Base-by-base conservation (phyloP, 805 yeast species). In the Lachancea mirantina region DNA sequence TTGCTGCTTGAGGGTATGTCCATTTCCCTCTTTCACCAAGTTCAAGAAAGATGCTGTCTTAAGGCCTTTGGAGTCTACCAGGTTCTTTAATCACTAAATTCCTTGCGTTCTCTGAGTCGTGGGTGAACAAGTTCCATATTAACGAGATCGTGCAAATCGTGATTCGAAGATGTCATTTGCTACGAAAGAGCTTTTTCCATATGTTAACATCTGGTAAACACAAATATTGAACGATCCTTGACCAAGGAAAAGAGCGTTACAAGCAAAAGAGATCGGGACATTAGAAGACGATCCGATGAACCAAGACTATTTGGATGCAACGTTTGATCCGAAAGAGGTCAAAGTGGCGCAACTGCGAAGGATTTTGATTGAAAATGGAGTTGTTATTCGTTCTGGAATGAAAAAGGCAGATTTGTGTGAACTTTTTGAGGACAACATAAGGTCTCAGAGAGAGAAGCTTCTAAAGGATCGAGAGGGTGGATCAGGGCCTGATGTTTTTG, bases 311-410 rank as follows among this genome's bases (percentile, higher is more conserved):
- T 23, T 51, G 29, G 26, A 49, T 19, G 35, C 52, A 57, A 84
- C 68, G n/a, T 84, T 83, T 55, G 77, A 85, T 50, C 81, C 89
- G 5, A 60, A 67, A 16, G 61, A 67, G 23, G 61, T 81, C 42
- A 80, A 76, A 32, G 77, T 84, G 14, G 74, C 87, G 3, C 74
- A 82, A 38, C 64, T 89, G 49, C 70, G 92, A 47, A 69, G 75
- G 14, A 67, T 84, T 14, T 63, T 89, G 33, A 57, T 65, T 8
- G 77, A 72, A 35, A 71, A 84, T 50, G 67, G 71, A n/a, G 64
- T 88, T n/a, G 55, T 59, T 2, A 78, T 67, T 49, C 68, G 81
- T 0, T 62, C 80, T 1, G 63, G 69, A 28, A 78, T 87, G 5
- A 83, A 78, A 50, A 89, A 89, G 55, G 59, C 71, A 5, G 76